These are phyloP conservation scores for Neurospora africana DNA, from an alignment of 495 filamentous ascomycete species.

Conservation along the genomic window DNA sequence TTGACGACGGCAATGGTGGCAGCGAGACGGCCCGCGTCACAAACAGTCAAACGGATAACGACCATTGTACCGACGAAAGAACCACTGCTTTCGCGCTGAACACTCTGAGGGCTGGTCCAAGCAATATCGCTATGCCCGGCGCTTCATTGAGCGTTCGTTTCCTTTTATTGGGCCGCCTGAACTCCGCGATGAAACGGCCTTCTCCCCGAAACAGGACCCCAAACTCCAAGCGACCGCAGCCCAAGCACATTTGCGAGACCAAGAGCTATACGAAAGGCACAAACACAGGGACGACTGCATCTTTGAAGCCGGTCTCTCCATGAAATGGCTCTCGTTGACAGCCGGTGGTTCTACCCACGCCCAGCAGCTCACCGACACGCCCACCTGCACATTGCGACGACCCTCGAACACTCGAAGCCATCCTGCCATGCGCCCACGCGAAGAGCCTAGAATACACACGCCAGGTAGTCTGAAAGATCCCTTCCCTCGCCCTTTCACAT, in stretches of 20 bases:
- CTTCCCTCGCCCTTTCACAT: background rate
- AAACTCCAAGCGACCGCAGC: background rate
- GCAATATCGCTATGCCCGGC: background rate
- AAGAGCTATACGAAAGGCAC: background rate
- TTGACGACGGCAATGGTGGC: background rate
- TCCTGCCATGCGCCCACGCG: background rate
- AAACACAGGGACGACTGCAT: background rate
- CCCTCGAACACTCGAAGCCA: background rate
- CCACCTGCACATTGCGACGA: background rate
- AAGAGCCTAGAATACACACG: background rate
- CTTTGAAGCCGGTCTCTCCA: background rate
- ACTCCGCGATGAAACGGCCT: background rate
- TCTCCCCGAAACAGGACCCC: background rate
- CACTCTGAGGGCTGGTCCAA: fast-evolving
- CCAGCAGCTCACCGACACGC: background rate
- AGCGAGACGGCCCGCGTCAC: background rate
- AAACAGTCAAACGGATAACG: background rate
- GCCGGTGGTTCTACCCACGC: background rate
- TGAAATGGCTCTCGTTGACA: background rate
- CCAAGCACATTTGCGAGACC: background rate
- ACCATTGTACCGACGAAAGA: background rate
- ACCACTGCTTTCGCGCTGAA: fast-evolving
- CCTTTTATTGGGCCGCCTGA: background rate
- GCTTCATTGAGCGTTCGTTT: background rate
- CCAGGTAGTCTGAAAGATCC: fast-evolving